These are phyloP conservation scores for Globisporangium abappressorium DNA, from an alignment of 352 stramenopile species.

Conservation along the genomic window DNA sequence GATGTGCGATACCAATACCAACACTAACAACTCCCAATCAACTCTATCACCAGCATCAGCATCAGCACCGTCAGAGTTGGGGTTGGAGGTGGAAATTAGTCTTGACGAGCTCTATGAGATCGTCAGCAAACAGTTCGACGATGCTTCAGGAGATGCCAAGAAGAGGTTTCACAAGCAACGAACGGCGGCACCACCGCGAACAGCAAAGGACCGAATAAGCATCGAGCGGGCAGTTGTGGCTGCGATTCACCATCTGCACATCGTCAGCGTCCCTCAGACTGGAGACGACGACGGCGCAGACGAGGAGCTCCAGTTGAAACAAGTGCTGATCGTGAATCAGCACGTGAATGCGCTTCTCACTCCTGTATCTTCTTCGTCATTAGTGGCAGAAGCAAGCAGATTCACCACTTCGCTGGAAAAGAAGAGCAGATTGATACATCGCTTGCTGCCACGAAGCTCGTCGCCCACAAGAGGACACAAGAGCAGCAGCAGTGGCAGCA, in stretches of 20 bases:
- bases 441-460: constrained; percentile 13
- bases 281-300: constrained; percentile 1
- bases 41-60: not conserved
- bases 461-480: constrained; percentile 19
- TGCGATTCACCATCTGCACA: constrained; percentile 37
- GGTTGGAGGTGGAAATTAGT: constrained; percentile 25
- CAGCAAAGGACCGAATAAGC: constrained; percentile 19
- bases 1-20: constrained; percentile 14
- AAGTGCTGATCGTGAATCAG: constrained; percentile 38
- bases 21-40: not conserved
- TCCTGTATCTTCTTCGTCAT: not conserved
- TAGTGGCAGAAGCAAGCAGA: not conserved
- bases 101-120: constrained; percentile 32
- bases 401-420: constrained; percentile 8
- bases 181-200: not conserved
- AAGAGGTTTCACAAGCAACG: constrained; percentile 4
- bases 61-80: constrained; percentile 3
- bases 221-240: constrained; percentile 32
- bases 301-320: constrained; percentile 11
- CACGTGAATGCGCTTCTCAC: constrained; percentile 28
- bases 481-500: not conserved
- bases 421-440: constrained; percentile 20
- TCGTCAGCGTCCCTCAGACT: constrained; percentile 31
- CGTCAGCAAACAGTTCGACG: constrained; percentile 11
- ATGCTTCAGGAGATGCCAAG: not conserved